phyloP scores from a whole-genome alignment of 441 rosid species.

The Eutrema salsugineum region DNA sequence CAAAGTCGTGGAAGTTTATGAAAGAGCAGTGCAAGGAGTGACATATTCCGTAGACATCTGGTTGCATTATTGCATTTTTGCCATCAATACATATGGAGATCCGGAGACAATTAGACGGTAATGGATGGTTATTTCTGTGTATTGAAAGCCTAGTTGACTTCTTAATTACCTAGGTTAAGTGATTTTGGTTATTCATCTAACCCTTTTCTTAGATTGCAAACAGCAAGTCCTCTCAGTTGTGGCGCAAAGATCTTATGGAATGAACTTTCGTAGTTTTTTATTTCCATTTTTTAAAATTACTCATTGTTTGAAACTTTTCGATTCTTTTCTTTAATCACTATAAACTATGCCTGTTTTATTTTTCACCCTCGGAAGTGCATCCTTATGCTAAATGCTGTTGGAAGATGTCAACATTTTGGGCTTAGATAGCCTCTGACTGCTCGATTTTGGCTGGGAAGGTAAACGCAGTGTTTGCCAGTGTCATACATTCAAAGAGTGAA shows the following conservation, averaged over 20 bases:
- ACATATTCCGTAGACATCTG: slow-evolving; percentile 96
- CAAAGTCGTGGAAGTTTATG: slow-evolving; percentile 94
- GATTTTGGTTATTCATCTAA: background rate
- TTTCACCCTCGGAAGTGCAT: slow-evolving; percentile 64
- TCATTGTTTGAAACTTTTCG: background rate
- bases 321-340: background rate
- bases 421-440: slow-evolving; percentile 89
- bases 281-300: background rate
- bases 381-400: slow-evolving; percentile 88
- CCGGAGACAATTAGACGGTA: slow-evolving; percentile 95
- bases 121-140: slow-evolving; percentile 29
- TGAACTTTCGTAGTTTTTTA: slow-evolving; percentile 10
- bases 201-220: slow-evolving; percentile 2
- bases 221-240: slow-evolving; percentile 26
- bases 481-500: slow-evolving; percentile 58
- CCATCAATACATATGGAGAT: slow-evolving; percentile 91
- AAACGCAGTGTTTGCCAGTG: slow-evolving; percentile 80
- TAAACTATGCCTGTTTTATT: slow-evolving; percentile 35
- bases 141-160: background rate
- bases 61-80: slow-evolving; percentile 84
- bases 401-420: slow-evolving; percentile 87
- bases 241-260: slow-evolving; percentile 61
- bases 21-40: slow-evolving; percentile 85
- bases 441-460: slow-evolving; percentile 84
- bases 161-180: background rate